Evolutionary conservation across 2,329 filamentous ascomycete species (phyloP).

Genomic region (Trichoderma endophyticum): DNA sequence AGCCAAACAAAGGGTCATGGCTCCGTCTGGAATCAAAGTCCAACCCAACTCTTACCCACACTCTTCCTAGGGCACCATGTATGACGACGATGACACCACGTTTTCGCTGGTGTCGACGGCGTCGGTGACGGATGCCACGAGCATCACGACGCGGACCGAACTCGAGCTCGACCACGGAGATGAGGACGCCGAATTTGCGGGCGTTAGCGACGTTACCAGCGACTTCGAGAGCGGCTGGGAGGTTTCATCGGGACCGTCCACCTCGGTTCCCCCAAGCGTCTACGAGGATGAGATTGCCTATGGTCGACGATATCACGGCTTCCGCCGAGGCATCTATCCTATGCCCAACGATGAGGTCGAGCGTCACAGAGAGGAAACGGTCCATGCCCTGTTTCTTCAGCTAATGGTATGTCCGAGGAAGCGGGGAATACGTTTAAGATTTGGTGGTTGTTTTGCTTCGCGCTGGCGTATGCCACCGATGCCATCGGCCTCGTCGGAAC

Average conservation of each 20-base stretch:
- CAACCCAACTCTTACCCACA: slow-evolving; percentile 15
- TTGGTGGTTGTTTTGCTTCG: neutral
- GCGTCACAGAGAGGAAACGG: slow-evolving; percentile 44
- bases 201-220: slow-evolving; percentile 22
- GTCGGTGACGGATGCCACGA: slow-evolving; percentile 21
- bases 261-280: slow-evolving; percentile 34
- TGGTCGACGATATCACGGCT: slow-evolving; percentile 43
- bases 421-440: neutral
- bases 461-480: neutral
- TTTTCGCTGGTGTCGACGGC: slow-evolving; percentile 32
- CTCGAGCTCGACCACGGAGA: slow-evolving; percentile 23
- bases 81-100: slow-evolving; percentile 27
- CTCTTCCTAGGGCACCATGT: slow-evolving; percentile 16
- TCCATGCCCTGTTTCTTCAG: slow-evolving; percentile 46
- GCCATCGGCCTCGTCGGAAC: neutral
- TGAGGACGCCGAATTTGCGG: slow-evolving; percentile 30
- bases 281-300: slow-evolving; percentile 34
- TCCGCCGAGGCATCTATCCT: slow-evolving; percentile 43
- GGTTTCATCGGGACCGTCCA: slow-evolving; percentile 30
- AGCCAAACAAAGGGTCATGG: slow-evolving; percentile 18
- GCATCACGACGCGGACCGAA: slow-evolving; percentile 25
- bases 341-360: slow-evolving; percentile 47
- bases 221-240: slow-evolving; percentile 23
- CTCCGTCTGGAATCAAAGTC: slow-evolving; percentile 10
- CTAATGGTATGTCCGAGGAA: slow-evolving; percentile 31